A percentile compares a stretch with the other conserved stretches of the same genome.
Conservation (phyloP, 305 asterid species). For the Fraxinus velutina region DNA sequence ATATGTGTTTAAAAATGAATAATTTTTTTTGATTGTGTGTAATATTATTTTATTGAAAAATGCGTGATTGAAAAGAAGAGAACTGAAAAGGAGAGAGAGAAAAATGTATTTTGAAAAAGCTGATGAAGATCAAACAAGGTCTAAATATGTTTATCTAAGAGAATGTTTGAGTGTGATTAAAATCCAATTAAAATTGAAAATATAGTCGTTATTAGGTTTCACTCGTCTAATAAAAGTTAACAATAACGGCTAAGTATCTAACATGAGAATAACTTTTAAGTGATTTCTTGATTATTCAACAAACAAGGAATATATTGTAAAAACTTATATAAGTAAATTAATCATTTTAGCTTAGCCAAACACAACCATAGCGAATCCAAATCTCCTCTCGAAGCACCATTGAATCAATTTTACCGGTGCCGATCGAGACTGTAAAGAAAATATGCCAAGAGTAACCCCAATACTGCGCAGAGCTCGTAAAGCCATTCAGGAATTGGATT, state of each 20-base stretch:
- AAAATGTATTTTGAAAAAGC: too few relatives aligned
- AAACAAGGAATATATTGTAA: background rate
- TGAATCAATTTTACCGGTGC: background rate
- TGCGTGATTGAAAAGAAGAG: too few relatives aligned
- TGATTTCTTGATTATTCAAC: background rate
- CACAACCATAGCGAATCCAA: background rate
- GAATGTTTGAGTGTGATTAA: too few relatives aligned
- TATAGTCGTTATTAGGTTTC: too few relatives aligned
- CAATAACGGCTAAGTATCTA: background rate
- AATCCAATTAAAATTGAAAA: too few relatives aligned
- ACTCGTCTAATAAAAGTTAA: too few relatives aligned
- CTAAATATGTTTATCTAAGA: too few relatives aligned
- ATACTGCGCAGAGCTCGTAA: constrained; percentile 41
- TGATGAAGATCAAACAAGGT: background rate
- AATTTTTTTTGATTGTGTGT: too few relatives aligned
- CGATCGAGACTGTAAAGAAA: background rate
- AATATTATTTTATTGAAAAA: too few relatives aligned
- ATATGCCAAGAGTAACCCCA: constrained; percentile 42
- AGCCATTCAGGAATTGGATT: constrained; percentile 52
- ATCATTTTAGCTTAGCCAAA: background rate
- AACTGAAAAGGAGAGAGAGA: too few relatives aligned
- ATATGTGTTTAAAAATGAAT: too few relatives aligned
- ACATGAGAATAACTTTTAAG: background rate
- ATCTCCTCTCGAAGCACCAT: background rate
- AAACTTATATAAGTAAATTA: background rate